Evolutionary conservation across 2,329 filamentous ascomycete species (phyloP).

Genomic region (Chaetomiaceae sp.): DNA sequence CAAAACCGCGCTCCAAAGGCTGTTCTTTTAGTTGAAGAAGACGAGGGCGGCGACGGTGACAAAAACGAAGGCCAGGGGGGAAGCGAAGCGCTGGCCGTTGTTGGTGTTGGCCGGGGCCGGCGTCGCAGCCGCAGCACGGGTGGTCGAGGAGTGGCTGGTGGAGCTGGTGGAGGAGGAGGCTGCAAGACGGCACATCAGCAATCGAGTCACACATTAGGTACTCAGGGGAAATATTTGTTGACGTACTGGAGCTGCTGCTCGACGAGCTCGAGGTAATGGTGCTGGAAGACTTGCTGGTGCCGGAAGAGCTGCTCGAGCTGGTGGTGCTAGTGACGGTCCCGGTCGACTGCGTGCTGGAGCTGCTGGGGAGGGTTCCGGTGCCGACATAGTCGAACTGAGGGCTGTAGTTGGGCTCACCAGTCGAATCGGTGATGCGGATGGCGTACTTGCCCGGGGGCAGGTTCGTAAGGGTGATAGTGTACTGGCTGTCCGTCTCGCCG

Average conservation of each 20-base stretch:
- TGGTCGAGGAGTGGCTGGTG: constrained; percentile 21
- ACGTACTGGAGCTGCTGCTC: constrained; percentile 16
- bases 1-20: background rate
- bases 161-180: constrained; percentile 16
- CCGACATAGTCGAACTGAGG: constrained; percentile 30
- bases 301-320: constrained; percentile 12
- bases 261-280: constrained; percentile 9
- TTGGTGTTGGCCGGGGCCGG: constrained; percentile 30
- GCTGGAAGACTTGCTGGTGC: constrained; percentile 25
- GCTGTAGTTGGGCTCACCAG: constrained; percentile 41
- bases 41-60: constrained; percentile 37
- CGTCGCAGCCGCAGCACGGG: constrained; percentile 20
- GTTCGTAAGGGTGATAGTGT: constrained; percentile 36
- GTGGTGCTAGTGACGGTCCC: background rate
- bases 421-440: constrained; percentile 40
- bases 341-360: constrained; percentile 20
- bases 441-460: constrained; percentile 40
- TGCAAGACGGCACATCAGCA: background rate
- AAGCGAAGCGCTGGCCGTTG: constrained; percentile 35
- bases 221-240: background rate
- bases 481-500: constrained; percentile 32
- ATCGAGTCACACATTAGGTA: background rate
- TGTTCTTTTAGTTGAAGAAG: constrained; percentile 40
- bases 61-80: constrained; percentile 38
- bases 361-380: constrained; percentile 14